phyloP scores from a whole-genome alignment of 306 rosid genomes.

The Prosopis cineraria region DNA sequence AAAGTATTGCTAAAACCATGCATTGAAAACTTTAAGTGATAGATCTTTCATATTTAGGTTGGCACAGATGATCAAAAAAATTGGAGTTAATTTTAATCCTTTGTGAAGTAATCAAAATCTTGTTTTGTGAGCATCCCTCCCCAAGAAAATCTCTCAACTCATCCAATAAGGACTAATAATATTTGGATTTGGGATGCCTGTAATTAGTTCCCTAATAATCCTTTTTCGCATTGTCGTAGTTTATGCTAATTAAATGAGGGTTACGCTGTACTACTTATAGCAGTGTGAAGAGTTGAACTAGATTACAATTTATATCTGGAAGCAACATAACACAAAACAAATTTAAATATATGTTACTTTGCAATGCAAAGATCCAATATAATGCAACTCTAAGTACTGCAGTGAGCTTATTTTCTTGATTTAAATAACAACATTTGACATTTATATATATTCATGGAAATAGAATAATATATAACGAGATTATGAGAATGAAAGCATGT shows the following conservation, averaged over 20 bases:
- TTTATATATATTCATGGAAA: not conserved
- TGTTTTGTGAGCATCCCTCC: not conserved
- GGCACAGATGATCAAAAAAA: not conserved
- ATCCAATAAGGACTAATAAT: too few species aligned
- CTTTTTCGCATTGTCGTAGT: too few species aligned
- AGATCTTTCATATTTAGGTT: not conserved
- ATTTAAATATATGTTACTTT: slow-evolving; percentile 16
- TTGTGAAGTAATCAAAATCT: not conserved
- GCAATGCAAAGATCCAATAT: slow-evolving; percentile 15
- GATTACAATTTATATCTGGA: not conserved
- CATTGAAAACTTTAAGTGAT: not conserved
- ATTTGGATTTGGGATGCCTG: too few species aligned
- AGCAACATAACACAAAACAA: slow-evolving; percentile 1
- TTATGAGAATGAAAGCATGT: too few species aligned
- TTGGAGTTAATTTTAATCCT: not conserved
- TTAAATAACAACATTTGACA: slow-evolving; percentile 25
- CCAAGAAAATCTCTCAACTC: not conserved
- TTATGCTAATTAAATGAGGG: too few species aligned
- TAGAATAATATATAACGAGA: too few species aligned
- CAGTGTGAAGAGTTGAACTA: not conserved
- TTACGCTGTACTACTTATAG: too few species aligned
- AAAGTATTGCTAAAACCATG: not conserved
- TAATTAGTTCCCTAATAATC: too few species aligned
- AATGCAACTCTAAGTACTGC: not conserved
- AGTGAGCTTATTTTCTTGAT: slow-evolving; percentile 20